phyloP scores from a whole-genome alignment of 257 asterid species.

The Salvia miltiorrhiza region DNA sequence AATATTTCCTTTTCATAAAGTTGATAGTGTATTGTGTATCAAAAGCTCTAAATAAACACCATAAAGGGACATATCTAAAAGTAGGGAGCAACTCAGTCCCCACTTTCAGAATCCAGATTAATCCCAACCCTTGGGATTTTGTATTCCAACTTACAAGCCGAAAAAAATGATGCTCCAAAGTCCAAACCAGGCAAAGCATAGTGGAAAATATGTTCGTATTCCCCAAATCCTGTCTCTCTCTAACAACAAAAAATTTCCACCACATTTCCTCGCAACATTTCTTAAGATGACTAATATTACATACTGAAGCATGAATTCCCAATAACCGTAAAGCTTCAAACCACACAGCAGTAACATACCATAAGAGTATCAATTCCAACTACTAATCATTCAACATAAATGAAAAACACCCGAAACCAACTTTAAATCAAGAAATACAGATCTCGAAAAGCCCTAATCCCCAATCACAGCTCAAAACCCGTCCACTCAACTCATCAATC shows the following conservation, averaged over 20 bases:
- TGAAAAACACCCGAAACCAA: background rate
- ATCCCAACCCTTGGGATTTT: background rate
- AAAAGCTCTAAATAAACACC: background rate
- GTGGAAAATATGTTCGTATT: background rate
- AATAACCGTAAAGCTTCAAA: no score
- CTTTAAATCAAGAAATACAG: slow-evolving; percentile 9
- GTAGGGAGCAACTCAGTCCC: background rate
- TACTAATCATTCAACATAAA: background rate
- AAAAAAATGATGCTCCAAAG: background rate
- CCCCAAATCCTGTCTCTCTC: background rate
- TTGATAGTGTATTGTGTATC: background rate
- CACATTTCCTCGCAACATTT: background rate
- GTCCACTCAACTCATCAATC: background rate
- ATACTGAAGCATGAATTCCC: background rate
- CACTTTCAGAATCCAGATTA: background rate
- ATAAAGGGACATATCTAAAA: background rate
- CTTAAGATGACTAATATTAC: background rate
- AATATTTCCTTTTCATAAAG: background rate
- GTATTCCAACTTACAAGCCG: background rate
- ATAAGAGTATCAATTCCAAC: background rate
- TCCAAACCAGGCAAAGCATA: background rate
- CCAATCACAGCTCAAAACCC: background rate
- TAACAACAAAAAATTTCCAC: background rate
- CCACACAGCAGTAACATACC: background rate
- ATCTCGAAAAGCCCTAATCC: slow-evolving; percentile 26